Base-by-base conservation (phyloP, 106 monocot species). In the Cymbidium sinense region DNA sequence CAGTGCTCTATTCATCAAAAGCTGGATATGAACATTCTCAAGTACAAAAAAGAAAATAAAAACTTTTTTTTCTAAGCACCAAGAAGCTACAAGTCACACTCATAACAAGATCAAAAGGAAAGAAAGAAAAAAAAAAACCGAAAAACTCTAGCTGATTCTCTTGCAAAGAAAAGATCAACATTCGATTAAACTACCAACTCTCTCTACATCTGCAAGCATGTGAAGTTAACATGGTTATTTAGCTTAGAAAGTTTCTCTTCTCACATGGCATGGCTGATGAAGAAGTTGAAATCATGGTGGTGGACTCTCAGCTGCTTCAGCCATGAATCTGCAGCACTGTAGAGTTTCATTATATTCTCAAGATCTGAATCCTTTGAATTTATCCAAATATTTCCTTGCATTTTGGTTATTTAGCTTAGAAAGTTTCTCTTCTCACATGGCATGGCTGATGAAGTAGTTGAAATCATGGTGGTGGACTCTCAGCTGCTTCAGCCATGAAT, bases 401-500 rank as follows among this genome's bases (percentile, higher is more conserved):
- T 75, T 33, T 76, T 81, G 20, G 71, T 71, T 71, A 35, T 71
- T 39, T n/a, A 5, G 37, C 37, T 39, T 37, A n/a, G 37, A 20
- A 21, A 74, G 8, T 31, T 70, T 44, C 74, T 74, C 5, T 21
- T 44, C 13, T 74, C 74, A 74, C 43, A 28, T 47, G 75, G 81
- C 34, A 15, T 76, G 75, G 39, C 39, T 23, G 47, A 76, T 76
- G 81, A 81, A 81, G 76, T 76, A 81, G 67, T 76, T 75, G 76
- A 81, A 81, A 30, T 81, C 81, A 69, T 76, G 64, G 35, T 81
- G 81, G 28, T 50, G 33, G 19, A 81, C 64, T 76, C 74, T 81
- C 30, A 81, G 81, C 69, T 81, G 81, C 47, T 76, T 81, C 34
- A 81, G 76, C 81, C 81, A 81, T 1, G 81, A 81, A 37, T 76